Base-by-base conservation (phyloP, 139 green algal genomes). In the Diplosphaera chodatii region DNA sequence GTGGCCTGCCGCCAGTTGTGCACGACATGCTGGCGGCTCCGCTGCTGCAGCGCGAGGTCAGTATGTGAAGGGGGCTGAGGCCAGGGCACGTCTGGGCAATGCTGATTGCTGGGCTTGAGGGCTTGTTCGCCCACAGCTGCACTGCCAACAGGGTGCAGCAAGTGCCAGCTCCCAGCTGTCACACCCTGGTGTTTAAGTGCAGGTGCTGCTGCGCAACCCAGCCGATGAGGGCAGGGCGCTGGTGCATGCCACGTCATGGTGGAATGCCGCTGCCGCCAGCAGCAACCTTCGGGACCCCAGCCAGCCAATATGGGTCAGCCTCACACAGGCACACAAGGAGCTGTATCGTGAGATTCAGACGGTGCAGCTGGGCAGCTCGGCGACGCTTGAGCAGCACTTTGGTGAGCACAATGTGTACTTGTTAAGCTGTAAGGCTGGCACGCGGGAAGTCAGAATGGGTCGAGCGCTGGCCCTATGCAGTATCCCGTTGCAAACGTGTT, bases 221-320 rank as follows among this genome's bases (percentile, higher is more conserved):
- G 66, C 69, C 65, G 59, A 64, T 8, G n/a, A 69, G n/a, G 79
- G 74, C 40, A 59, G 72, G 64, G 78, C 89, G 10, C 77, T 96
- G 63, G 92, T 97, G 66, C 97, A 97, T 78, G 93, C 94, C 5
- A 75, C 81, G 10, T 96, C 90, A 6, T 98, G 93, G 93, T 98
- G 94, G 94, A 86, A 80, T n/a, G 86, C 78, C 20, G 77, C 75
- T 32, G 74, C 74, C 4, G 81, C 89, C 27, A 71, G 88, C 32
- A 22, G 76, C 3, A 88, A 85, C 74, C 70, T 89, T 4, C 64
- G 55, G 40, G 87, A 94, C 70, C 81, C 68, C 3, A 81, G 67
- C 32, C 73, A 90, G 74, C 90, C 92, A 21, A 96, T 98, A 32
- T 97, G 93, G 93, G 79, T 83, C 4, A 92, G 80, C 66, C 78